Base-by-base conservation (phyloP, 805 yeast genomes). In the Myxozyma kluyveri region DNA sequence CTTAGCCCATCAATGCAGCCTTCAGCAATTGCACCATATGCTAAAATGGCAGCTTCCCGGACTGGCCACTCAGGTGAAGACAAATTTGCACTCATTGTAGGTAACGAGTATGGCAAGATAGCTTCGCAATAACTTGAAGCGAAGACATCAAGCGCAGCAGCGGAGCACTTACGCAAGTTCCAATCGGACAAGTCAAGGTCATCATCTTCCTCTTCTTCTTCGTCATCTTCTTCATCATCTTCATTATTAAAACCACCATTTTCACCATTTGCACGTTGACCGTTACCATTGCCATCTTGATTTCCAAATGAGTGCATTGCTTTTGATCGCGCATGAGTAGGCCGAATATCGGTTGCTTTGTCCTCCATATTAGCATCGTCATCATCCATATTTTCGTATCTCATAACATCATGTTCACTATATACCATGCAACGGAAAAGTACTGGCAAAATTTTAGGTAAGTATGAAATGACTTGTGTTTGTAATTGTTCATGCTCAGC, bases 1-100 rank as follows among this genome's bases (percentile, higher is more conserved):
- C 82, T 69, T 3, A 89, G 82, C 26, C 60, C 65, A 50, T 84
- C 87, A 42, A 84, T 73, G 60, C 95, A 89, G 59, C 96, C 95
- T 61, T 85, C 90, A 33, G 96, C 87, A 64, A 91, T 83, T 26
- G 98, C 98, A 57, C 99, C 99, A 65, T 93, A 78, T 0, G 98
- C 97, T 42, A 93, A 74, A 24, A 93, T 90, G 1, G 96, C 83
- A 4, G 97, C 93, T 68, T 93, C 99, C 54, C 97, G 79, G 6
- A 86, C 79, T 22, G 86, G 88, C 99, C 99, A 93, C 54, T 84
- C 79, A 2, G 74, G 71, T 2, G 88, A 78, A 6, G 77, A 77
- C 47, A 93, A 80, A 48, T 82, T 79, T 42, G 80, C 82, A 67
- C 86, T 84, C 51, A 93, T 73, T 12, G 83, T 71, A 2, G 99